Evolutionary conservation across 345 rosid genomes (phyloP), one percentile per base, ranked within the genome.

Genomic region (Ceriops zippeliana): DNA sequence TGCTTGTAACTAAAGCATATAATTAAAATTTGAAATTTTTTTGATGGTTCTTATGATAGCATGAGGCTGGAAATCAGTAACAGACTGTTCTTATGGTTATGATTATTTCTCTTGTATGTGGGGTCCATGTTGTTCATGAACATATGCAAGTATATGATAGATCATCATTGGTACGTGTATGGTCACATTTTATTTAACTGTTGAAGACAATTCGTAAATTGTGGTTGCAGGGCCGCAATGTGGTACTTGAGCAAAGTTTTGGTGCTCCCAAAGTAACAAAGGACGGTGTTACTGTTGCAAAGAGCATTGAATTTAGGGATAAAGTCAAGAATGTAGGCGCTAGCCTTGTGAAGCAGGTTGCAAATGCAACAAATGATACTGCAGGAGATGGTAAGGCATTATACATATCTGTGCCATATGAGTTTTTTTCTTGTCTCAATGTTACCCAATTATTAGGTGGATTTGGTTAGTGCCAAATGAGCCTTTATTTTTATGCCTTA

Each of bases 331-430:
- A 95, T 51, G 77, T 95, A 62, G 98, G 98, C 75, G 99, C 99
- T 38, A 95, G 99, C 80, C 98, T 92, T 52, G 99, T 95, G 67
- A 95, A 95, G 82, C 99, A 89, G 83, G 99, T 95, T 68, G 98
- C 99, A 56, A 96, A 96, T 76, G 99, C 99, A 52, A 90, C 99
- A 46, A 96, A 96, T 71, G 98, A 92, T 69, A 92, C 77, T 6
- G 98, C 98, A 8, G 97, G 98, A 58, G 98, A 96, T 81, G 99
- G 99, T 96, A 80, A 70, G 80, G 11, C 54, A 38, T 71, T 58
- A 17, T 47, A 54, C 32, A 56, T 42, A 38, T 42, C 5, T 3
- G 49, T 11, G 15, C 49, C 49, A 42, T 11, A 1, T 13, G 49
- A 42, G 3, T 42, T 42, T 15, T 13, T 42, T 42, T 42, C 5